phyloP scores from a whole-genome alignment of 108 stramenopile genomes.

The Fragilaria crotonensis region DNA sequence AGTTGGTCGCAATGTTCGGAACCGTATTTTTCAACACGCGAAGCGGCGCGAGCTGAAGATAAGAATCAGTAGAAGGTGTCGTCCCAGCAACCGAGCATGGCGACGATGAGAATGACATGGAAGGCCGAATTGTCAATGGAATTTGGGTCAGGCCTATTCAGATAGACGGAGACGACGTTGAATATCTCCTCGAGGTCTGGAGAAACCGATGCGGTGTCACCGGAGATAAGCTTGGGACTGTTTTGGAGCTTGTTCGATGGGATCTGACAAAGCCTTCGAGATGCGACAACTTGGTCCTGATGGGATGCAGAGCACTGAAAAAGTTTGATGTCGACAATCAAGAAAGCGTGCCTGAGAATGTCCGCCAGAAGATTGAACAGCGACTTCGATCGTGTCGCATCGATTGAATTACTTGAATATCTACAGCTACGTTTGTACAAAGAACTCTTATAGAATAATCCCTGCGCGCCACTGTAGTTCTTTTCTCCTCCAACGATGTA shows the following conservation, averaged over 20 bases:
- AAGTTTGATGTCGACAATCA: conserved; percentile 55
- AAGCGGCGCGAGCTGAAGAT: conserved; percentile 61
- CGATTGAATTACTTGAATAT: no score
- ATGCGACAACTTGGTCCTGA: conserved; percentile 68
- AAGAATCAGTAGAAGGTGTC: conserved; percentile 4
- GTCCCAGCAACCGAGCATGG: neutral
- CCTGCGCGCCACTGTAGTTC: no score
- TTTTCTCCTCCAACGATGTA: no score
- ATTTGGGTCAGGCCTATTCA: conserved; percentile 55
- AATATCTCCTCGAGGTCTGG: conserved; percentile 85
- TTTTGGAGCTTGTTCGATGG: conserved; percentile 74
- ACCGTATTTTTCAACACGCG: conserved; percentile 61
- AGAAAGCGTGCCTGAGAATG: conserved; percentile 22
- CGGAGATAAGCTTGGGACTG: conserved; percentile 64
- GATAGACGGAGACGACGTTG: conserved; percentile 80
- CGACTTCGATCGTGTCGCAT: conserved; percentile 30
- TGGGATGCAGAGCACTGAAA: conserved; percentile 47
- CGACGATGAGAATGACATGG: conserved; percentile 1
- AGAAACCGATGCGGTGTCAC: conserved; percentile 73
- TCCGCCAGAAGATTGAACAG: conserved; percentile 30
- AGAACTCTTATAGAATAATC: no score
- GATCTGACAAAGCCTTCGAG: conserved; percentile 50
- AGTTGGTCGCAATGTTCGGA: conserved; percentile 66
- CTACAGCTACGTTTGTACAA: no score
- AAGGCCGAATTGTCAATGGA: conserved; percentile 11